phyloP scores from a whole-genome alignment of 1,284 basidiomycete genomes.

The Afroboletus lepidellus region DNA sequence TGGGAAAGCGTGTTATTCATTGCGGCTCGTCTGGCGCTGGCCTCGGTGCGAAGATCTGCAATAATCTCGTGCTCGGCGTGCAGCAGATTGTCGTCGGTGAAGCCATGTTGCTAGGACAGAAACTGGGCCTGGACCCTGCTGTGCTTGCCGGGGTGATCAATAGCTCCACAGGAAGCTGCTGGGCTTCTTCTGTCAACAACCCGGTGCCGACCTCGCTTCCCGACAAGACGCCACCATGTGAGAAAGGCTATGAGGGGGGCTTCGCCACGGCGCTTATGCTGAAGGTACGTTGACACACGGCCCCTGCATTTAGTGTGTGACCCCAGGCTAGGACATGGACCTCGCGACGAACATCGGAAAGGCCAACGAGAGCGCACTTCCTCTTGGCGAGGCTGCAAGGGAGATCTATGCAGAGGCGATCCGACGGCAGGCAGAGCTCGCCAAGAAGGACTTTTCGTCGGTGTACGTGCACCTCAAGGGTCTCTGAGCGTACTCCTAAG shows the following conservation, averaged over 20 bases:
- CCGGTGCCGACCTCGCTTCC: constrained; percentile 77
- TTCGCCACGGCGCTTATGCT: constrained; percentile 84
- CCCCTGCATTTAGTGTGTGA: constrained; percentile 1
- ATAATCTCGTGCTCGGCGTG: constrained; percentile 78
- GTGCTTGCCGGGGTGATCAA: constrained; percentile 81
- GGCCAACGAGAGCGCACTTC: constrained; percentile 51
- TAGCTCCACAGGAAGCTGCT: constrained; percentile 80
- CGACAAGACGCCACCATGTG: constrained; percentile 76
- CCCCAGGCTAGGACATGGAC: constrained; percentile 65
- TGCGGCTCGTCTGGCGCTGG: constrained; percentile 88
- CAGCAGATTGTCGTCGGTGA: constrained; percentile 79
- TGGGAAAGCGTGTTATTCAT: constrained; percentile 82
- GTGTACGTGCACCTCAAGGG: constrained; percentile 65
- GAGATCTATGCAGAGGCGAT: constrained; percentile 58
- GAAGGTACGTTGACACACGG: constrained; percentile 50
- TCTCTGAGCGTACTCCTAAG: constrained; percentile 2
- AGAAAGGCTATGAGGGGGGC: constrained; percentile 79
- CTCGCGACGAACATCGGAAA: constrained; percentile 66
- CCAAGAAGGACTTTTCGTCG: constrained; percentile 74
- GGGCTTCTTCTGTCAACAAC: constrained; percentile 85
- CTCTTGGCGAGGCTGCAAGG: constrained; percentile 64
- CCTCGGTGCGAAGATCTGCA: constrained; percentile 84
- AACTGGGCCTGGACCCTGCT: constrained; percentile 71
- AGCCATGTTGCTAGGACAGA: constrained; percentile 82
- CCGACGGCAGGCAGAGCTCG: constrained; percentile 53